Evolutionary conservation across 306 rosid genomes (phyloP).

Genomic region (Dryas drummondii): DNA sequence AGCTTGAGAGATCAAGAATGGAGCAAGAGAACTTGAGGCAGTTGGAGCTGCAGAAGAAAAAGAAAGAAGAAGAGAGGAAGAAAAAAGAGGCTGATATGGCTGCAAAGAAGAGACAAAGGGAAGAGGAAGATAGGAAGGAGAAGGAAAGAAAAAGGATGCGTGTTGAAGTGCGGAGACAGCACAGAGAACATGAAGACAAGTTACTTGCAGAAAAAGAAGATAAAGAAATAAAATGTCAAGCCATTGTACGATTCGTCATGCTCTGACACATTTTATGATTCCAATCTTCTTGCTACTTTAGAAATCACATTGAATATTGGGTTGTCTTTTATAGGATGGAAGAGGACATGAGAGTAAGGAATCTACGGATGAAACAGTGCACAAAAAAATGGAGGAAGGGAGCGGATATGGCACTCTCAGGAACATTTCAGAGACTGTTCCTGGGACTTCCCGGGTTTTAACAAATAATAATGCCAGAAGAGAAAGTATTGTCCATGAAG

Average conservation of each 20-base stretch:
- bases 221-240: conserved; percentile 34
- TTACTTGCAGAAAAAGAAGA: conserved; percentile 52
- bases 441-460: conserved; percentile 26
- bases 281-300: conserved; percentile 19
- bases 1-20: conserved; percentile 59
- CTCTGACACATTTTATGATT: background rate
- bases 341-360: conserved; percentile 41
- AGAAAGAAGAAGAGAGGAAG: conserved; percentile 71
- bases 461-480: conserved; percentile 30
- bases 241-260: conserved; percentile 35
- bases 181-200: conserved; percentile 55
- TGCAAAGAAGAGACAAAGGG: conserved; percentile 85
- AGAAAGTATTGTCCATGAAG: conserved; percentile 30
- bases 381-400: conserved; percentile 31
- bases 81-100: conserved; percentile 69
- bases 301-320: conserved; percentile 17
- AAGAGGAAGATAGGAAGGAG: conserved; percentile 73
- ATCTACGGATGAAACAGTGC: conserved; percentile 34
- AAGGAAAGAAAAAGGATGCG: conserved; percentile 75
- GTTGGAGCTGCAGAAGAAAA: conserved; percentile 66
- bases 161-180: background rate
- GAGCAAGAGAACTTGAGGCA: conserved; percentile 62
- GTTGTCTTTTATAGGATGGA: conserved; percentile 54
- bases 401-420: conserved; percentile 22
- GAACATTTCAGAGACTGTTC: conserved; percentile 39